Evolutionary conservation across 768 basidiomycete genomes (phyloP), one percentile per base, ranked within the genome.

Genomic region (Gautieria morchelliformis): DNA sequence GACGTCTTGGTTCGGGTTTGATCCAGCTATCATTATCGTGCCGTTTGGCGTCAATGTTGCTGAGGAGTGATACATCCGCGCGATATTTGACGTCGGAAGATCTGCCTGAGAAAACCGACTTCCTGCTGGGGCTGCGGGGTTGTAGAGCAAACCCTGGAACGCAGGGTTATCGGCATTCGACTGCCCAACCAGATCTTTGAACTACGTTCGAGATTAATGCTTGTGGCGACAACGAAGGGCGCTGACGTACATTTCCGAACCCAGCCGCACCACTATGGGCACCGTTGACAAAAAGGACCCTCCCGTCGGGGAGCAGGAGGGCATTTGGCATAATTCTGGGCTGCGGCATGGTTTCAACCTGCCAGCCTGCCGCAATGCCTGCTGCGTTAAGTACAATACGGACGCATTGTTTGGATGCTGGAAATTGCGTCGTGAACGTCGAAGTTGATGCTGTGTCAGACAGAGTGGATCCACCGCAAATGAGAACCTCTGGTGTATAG

Each of bases 401-500:
- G 42, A 69, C 72, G 57, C 77, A 79, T 53, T 78, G 75, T 41
- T 66, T 62, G 0, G 71, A 72, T 2, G 76, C 74, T 19, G 74
- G 72, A 20, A 66, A 65, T 58, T 75, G 74, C 14, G 72, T 70
- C 4, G 68, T 67, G 14, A 73, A 59, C 12, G 69, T 62, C 8
- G 55, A 63, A 7, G 68, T 58, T 2, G 69, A 63, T 6, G 65
- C 65, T 5, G 59, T 63, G 44, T 74, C 72, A 50, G 65, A 67
- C 1, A 69, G 62, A 9, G 66, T 71, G 11, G 72, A 68, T 20
- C 77, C 77, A 35, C 77, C 77, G 61, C 77, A 78, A 44, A 78
- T 70, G 40, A 78, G 69, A 24, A 78, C 67, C 60, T 76, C 75
- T 3, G 77, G 74, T 5, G 70, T 73, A 57, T 71, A 79, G 53